These are phyloP conservation scores for Ganoderma lingzhi DNA, from an alignment of 1,284 basidiomycete genomes.

Conservation along the genomic window DNA sequence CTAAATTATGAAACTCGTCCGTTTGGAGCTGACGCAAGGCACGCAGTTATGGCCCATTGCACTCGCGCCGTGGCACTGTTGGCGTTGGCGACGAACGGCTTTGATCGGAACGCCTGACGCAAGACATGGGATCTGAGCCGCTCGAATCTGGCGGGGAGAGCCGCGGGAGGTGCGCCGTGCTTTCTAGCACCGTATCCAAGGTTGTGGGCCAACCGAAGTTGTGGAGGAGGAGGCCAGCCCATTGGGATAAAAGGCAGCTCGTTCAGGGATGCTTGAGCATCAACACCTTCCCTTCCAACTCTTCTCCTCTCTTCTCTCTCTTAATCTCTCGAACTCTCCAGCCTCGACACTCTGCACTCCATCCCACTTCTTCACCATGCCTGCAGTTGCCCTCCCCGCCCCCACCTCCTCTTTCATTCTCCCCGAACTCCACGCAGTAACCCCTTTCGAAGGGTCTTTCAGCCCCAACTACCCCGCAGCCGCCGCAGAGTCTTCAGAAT, in stretches of 20 bases:
- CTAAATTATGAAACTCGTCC: slow-evolving; percentile 11
- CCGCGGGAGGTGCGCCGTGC: background rate
- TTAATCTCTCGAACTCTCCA: background rate
- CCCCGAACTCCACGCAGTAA: slow-evolving; percentile 62
- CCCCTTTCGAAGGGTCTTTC: slow-evolving; percentile 51
- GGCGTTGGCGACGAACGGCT: slow-evolving; percentile 12
- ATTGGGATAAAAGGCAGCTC: slow-evolving; percentile 4
- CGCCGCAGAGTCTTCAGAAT: slow-evolving; percentile 62
- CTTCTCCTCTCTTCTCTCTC: background rate
- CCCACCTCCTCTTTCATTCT: slow-evolving; percentile 53
- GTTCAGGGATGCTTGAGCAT: background rate
- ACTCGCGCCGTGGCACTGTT: slow-evolving; percentile 12
- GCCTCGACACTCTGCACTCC: slow-evolving; percentile 12
- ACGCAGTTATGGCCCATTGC: slow-evolving; percentile 3
- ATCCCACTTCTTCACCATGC: slow-evolving; percentile 20
- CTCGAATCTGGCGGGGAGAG: slow-evolving; percentile 6
- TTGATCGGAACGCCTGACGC: slow-evolving; percentile 15
- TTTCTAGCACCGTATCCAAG: background rate
- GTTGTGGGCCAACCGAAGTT: background rate
- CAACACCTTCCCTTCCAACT: background rate
- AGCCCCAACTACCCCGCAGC: slow-evolving; percentile 66
- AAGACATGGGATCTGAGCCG: slow-evolving; percentile 7
- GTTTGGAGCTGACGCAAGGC: slow-evolving; percentile 13
- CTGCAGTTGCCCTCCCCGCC: slow-evolving; percentile 41
- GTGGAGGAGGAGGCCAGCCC: background rate